phyloP scores from a whole-genome alignment of 495 filamentous ascomycete species.

The Lepidopterella palustris region DNA sequence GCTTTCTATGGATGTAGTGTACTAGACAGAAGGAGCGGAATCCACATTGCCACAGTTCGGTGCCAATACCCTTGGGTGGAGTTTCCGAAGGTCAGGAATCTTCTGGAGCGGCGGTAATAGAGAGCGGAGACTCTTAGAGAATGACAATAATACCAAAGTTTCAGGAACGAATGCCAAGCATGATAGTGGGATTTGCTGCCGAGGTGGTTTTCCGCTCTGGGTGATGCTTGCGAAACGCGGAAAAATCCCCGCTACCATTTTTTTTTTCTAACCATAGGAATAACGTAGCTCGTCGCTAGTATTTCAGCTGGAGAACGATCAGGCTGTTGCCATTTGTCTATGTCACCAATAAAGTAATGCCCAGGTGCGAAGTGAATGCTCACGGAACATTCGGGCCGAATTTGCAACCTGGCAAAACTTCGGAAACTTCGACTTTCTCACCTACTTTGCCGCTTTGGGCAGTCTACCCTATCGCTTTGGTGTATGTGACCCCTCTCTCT shows the following conservation, averaged over 20 bases:
- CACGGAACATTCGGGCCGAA: background rate
- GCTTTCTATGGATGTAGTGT: background rate
- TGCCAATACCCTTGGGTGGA: constrained; percentile 1
- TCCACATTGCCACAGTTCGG: background rate
- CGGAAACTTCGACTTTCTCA: background rate
- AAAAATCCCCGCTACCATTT: no score
- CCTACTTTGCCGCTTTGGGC: background rate
- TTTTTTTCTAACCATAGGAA: no score
- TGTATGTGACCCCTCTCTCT: background rate
- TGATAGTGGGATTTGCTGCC: background rate
- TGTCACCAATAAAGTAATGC: no score
- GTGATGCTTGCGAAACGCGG: background rate
- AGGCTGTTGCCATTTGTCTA: no score
- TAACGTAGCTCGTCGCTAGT: no score
- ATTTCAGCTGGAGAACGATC: no score
- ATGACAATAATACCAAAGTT: background rate
- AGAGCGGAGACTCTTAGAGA: background rate
- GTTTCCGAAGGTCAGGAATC: constrained; percentile 6
- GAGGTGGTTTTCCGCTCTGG: background rate
- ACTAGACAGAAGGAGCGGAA: background rate
- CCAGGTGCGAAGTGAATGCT: background rate
- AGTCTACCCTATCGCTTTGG: background rate
- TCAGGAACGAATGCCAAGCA: background rate
- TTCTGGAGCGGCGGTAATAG: background rate
- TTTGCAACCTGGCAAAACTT: background rate